Base-by-base conservation (phyloP, 2,329 filamentous ascomycete species). In the Colletotrichum eremochloae region DNA sequence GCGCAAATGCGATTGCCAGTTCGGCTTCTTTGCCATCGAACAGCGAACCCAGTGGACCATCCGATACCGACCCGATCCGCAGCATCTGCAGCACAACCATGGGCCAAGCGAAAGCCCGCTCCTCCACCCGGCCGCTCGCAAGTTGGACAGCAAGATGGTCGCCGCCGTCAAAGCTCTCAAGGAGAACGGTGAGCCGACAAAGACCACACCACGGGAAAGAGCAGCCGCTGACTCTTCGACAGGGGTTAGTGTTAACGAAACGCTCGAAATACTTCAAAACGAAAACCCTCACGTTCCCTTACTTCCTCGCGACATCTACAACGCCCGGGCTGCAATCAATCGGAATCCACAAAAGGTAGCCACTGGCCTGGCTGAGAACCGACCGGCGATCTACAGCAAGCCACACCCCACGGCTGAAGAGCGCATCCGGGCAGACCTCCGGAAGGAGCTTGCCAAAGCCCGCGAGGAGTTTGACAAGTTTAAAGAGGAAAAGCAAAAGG, bases 1-100 rank as follows among this genome's bases (percentile, higher is more conserved):
- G n/a, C 85, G 90, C 57, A 92, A 92, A 76, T 92, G 90, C 76
- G 90, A 91, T 75, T 92, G 90, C 74, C 89, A 89, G 40, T 92
- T 92, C 78, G 90, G 90, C n/a, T 91, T 92, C 79, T 92, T 92
- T 75, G 90, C 90, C 67, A 90, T 92, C 50, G 90, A 92, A 79
- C 89, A 91, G 77, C 85, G 90, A 71, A 91, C 89, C 0, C 89
- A 92, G 75, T 92, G 90, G 90, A 89, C 89, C 0, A 87, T 92
- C 70, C 86, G 90, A 64, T 92, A 91, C 76, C 87, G 90, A 5
- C 90, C 90, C 2, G 87, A 91, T 73, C 80, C 84, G 7, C 77
- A 84, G 63, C 90, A 92, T 77, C 81, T 91, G 52, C 80, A 84
- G 67, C 90, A 92, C 79, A 92, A 92, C 76, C 90, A 92, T 76